Evolutionary conservation across 352 stramenopile species (phyloP).

Genomic region (Globisporangium nagaii): DNA sequence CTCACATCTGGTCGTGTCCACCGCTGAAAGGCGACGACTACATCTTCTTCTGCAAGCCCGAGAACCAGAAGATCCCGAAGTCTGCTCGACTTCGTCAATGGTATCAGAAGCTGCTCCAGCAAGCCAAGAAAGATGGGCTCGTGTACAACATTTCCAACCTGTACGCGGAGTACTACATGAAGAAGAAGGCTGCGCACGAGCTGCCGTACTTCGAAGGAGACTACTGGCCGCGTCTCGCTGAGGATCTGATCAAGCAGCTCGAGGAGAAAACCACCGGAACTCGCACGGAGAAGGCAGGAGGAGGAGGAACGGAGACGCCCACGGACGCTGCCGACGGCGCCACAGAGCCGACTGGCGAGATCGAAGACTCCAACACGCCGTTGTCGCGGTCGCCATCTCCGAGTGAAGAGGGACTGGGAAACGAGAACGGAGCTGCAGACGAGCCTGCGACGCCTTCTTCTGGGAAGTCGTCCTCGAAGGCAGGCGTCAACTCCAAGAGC

Average conservation of each 20-base stretch:
- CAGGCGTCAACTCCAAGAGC: slow-evolving; percentile 29
- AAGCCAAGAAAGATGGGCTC: slow-evolving; percentile 78
- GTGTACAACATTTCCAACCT: slow-evolving; percentile 81
- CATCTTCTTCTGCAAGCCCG: slow-evolving; percentile 89
- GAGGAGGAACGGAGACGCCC: neutral
- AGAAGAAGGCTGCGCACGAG: slow-evolving; percentile 82
- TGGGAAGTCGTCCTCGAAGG: slow-evolving; percentile 18
- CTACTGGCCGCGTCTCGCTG: slow-evolving; percentile 97
- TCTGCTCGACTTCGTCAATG: slow-evolving; percentile 77
- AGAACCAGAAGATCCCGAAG: slow-evolving; percentile 89
- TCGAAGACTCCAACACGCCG: slow-evolving; percentile 30
- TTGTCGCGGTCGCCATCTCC: slow-evolving; percentile 43
- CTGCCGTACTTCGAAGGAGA: slow-evolving; percentile 99
- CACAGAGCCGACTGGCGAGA: slow-evolving; percentile 12
- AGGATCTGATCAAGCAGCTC: slow-evolving; percentile 98
- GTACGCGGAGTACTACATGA: slow-evolving; percentile 86
- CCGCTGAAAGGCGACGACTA: slow-evolving; percentile 86
- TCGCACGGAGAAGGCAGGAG: slow-evolving; percentile 20
- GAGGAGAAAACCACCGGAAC: slow-evolving; percentile 85
- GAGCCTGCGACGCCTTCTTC: slow-evolving; percentile 7
- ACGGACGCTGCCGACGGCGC: slow-evolving; percentile 11
- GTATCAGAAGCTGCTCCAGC: slow-evolving; percentile 81
- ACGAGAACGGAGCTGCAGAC: slow-evolving; percentile 20
- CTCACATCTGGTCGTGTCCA: slow-evolving; percentile 89
- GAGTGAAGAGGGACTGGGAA: slow-evolving; percentile 25